These are phyloP conservation scores for Rhizopus sp. DNA, from an alignment of 371 early-diverging fungal genomes.

Conservation along the genomic window DNA sequence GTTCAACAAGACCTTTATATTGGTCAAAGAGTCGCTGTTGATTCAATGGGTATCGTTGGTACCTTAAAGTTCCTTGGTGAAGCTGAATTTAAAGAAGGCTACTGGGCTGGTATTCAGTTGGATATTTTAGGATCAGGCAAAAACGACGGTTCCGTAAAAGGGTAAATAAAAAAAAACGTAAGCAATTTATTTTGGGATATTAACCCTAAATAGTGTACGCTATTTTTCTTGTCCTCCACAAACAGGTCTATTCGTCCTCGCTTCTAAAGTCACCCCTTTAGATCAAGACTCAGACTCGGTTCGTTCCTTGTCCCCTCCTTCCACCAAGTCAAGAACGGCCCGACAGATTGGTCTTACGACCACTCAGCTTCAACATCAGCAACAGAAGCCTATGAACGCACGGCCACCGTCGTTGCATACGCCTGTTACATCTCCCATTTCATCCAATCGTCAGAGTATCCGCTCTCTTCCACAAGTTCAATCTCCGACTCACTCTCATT, in stretches of 20 bases:
- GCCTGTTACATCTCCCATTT: slow-evolving; percentile 22
- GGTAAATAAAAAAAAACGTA: slow-evolving; percentile 38
- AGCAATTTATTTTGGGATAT: neutral
- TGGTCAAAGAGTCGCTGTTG: slow-evolving; percentile 72
- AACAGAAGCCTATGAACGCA: slow-evolving; percentile 15
- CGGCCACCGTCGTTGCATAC: slow-evolving; percentile 12
- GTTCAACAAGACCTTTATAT: slow-evolving; percentile 22
- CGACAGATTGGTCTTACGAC: neutral
- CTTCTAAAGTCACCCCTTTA: slow-evolving; percentile 24
- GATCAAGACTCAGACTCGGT: slow-evolving; percentile 38
- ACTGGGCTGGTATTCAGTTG: slow-evolving; percentile 81
- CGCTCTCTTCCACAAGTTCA: slow-evolving; percentile 20
- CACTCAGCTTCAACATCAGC: slow-evolving; percentile 2
- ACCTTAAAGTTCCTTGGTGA: slow-evolving; percentile 78
- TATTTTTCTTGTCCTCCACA: slow-evolving; percentile 34
- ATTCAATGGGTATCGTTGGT: slow-evolving; percentile 69
- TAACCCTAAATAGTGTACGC: slow-evolving; percentile 19
- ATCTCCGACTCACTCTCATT: slow-evolving; percentile 16
- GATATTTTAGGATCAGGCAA: slow-evolving; percentile 72
- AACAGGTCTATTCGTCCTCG: slow-evolving; percentile 33
- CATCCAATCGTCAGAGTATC: slow-evolving; percentile 11
- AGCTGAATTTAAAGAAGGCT: slow-evolving; percentile 68
- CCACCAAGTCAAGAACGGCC: neutral
- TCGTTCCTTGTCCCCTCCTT: slow-evolving; percentile 38
- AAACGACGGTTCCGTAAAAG: slow-evolving; percentile 73